A percentile compares a stretch with the other conserved stretches of the same genome.
Conservation (phyloP, 208 protist species). For the Endotrypanum monterogeii region DNA sequence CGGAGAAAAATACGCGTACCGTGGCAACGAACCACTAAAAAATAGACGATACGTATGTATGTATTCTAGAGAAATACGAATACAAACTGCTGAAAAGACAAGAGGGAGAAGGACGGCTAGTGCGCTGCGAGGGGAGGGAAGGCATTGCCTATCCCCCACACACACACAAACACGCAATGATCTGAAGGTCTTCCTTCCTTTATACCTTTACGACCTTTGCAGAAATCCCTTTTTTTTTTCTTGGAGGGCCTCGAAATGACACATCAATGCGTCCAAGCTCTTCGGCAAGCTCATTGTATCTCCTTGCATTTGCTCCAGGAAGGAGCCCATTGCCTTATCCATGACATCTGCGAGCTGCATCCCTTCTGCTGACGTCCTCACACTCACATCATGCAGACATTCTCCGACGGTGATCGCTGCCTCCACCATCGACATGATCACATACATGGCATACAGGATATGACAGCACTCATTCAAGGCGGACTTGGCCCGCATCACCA, state of each 20-base stretch:
- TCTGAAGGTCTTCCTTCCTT: too few relatives aligned
- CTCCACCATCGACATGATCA: constrained; percentile 21
- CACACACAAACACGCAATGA: too few relatives aligned
- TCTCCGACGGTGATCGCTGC: constrained; percentile 6
- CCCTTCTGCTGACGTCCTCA: neutral
- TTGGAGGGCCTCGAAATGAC: neutral
- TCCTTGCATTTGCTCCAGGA: neutral
- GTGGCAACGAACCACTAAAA: neutral
- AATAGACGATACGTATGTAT: neutral
- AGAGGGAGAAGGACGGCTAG: neutral
- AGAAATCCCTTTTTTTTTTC: neutral
- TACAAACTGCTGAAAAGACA: neutral
- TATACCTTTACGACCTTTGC: neutral
- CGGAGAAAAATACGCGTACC: neutral
- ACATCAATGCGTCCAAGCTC: neutral
- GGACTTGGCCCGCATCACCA: neutral
- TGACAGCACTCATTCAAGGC: constrained; percentile 7
- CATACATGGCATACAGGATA: neutral
- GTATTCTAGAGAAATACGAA: neutral
- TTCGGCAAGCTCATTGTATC: constrained; percentile 1
- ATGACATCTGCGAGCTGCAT: constrained; percentile 5
- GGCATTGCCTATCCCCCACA: too few relatives aligned
- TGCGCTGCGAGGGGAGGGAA: neutral
- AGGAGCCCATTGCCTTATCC: neutral
- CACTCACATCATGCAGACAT: constrained; percentile 14